Evolutionary conservation across 306 rosid genomes (phyloP), one percentile per base, ranked within the genome.

Genomic region (Dalbergia oliveri): DNA sequence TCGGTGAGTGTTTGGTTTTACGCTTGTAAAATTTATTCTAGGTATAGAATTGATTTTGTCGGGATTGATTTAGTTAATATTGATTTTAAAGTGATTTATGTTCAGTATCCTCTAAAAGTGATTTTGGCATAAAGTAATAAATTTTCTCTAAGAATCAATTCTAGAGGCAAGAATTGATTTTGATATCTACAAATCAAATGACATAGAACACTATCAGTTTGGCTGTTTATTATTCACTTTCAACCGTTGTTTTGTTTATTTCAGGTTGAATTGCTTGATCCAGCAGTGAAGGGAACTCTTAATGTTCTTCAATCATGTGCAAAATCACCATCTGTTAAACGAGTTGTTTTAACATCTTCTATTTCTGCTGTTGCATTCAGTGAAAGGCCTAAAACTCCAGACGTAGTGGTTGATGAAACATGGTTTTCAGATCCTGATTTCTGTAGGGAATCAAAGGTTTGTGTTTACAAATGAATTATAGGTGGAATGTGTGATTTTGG

Each of bases 251-350:
- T 47, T 12, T 10, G 5, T 11, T 26, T 14, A 26, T 68, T 74
- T 73, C 80, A 83, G 83, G 66, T 37, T 74, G 78, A 75, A 31
- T 9, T 84, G 14, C 9, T 84, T 79, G 87, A 84, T 35, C 87
- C 87, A 15, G 87, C 87, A 1, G 78, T 79, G 74, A 79, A 84
- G 44, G 84, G 84, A 75, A 84, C 87, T 9, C 81, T 79, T 58
- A 79, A 75, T 69, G 81, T 84, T 68, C 81, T 79, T 15, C 75
- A 79, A 54, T 79, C 87, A 61, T 79, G 84, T 75, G 87, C 34
- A 10, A 84, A 84, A 34, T 74, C 81, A 0, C 35, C 77, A 69
- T 74, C 81, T 8, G 63, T 83, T 21, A 83, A 78, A 73, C 63
- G 86, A 66, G 86, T 83, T 35, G 61, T 83, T 14, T 57, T 83